Evolutionary conservation across 441 rosid genomes (phyloP).

Genomic region (Mallotus japonicus): DNA sequence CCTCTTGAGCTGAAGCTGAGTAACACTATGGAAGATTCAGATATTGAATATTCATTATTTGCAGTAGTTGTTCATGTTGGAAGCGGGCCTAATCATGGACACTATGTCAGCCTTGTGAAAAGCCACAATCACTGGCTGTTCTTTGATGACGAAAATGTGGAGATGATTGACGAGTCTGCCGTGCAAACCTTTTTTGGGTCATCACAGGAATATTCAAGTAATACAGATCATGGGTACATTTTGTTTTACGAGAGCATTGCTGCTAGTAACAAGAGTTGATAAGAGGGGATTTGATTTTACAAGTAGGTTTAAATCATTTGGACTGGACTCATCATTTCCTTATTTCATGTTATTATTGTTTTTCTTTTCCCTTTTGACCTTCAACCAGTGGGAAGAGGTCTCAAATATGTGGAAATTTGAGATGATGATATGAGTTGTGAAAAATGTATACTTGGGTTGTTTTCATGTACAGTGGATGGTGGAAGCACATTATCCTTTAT

Average conservation of each 20-base stretch:
- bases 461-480: constrained; percentile 62
- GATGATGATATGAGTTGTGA: constrained; percentile 33
- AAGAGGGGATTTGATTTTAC: constrained; percentile 29
- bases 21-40: constrained; percentile 82
- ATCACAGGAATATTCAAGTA: constrained; percentile 81
- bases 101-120: constrained; percentile 91
- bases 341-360: constrained; percentile 25
- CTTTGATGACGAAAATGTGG: constrained; percentile 90
- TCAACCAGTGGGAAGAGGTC: constrained; percentile 36
- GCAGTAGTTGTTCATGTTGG: constrained; percentile 97
- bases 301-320: constrained; percentile 42
- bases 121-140: constrained; percentile 87
- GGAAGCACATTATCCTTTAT: constrained; percentile 44
- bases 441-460: constrained; percentile 51
- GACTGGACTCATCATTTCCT: constrained; percentile 25
- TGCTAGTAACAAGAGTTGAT: constrained; percentile 50
- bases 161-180: constrained; percentile 87
- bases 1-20: constrained; percentile 88
- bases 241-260: constrained; percentile 80
- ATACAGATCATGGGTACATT: constrained; percentile 91
- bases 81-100: constrained; percentile 94
- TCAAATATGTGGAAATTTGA: constrained; percentile 28
- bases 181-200: constrained; percentile 93
- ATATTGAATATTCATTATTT: constrained; percentile 80
- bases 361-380: constrained; percentile 15